A percentile compares a stretch with the other conserved stretches of the same genome.
Conservation (phyloP, 108 stramenopile genomes). For the Nitzschia putrida region DNA sequence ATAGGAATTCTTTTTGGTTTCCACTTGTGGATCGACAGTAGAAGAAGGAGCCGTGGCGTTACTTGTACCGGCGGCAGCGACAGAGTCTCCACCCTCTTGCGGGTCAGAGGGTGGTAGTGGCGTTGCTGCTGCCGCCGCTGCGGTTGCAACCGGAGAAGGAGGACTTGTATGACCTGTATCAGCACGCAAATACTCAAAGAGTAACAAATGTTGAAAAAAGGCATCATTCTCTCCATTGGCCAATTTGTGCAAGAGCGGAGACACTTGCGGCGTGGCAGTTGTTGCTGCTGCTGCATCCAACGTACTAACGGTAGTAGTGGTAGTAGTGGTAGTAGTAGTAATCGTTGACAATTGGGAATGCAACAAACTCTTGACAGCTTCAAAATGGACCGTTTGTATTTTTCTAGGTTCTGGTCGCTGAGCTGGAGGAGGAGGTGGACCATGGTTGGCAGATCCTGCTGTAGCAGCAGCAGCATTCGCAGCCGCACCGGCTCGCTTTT, state of each 20-base stretch:
- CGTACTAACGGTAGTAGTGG: background rate
- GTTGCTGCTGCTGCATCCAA: too few relatives aligned
- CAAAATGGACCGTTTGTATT: slow-evolving; percentile 28
- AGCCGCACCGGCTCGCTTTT: background rate
- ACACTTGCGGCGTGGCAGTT: background rate
- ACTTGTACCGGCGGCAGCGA: background rate
- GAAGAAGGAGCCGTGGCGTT: background rate
- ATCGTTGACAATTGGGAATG: slow-evolving; percentile 19
- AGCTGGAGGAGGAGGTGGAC: slow-evolving; percentile 4
- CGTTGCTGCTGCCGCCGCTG: background rate
- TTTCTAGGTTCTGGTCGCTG: slow-evolving; percentile 36
- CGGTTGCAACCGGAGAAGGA: background rate
- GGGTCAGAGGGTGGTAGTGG: too few relatives aligned
- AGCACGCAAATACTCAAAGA: slow-evolving; percentile 44
- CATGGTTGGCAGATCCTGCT: too few relatives aligned
- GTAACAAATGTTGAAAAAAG: slow-evolving; percentile 48
- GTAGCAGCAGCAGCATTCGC: background rate
- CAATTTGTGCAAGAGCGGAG: slow-evolving; percentile 23
- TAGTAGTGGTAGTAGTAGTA: background rate
- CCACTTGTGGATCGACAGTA: slow-evolving; percentile 19
- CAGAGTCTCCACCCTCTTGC: background rate
- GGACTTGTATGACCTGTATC: background rate
- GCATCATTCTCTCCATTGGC: slow-evolving; percentile 50
- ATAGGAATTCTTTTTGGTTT: slow-evolving; percentile 31
- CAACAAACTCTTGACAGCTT: slow-evolving; percentile 35